Conservation (phyloP, 139 green algal genomes). For the Microglena sp. region DNA sequence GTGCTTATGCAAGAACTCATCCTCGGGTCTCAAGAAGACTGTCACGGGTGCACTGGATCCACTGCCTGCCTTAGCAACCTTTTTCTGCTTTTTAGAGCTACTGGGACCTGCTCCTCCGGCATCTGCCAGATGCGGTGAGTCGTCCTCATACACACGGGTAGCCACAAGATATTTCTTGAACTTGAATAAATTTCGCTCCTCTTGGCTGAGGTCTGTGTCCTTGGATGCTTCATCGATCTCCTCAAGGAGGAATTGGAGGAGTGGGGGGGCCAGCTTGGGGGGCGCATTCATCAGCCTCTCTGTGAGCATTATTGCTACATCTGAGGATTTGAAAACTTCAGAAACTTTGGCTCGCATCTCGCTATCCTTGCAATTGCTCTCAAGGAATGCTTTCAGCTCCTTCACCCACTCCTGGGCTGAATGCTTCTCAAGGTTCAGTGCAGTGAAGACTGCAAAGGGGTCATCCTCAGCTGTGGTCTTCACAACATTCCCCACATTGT, state of each 20-base stretch:
- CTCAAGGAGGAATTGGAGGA: slow-evolving; percentile 74
- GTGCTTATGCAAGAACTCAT: slow-evolving; percentile 73
- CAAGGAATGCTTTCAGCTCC: slow-evolving; percentile 54
- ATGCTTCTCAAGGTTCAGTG: slow-evolving; percentile 47
- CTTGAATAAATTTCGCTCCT: slow-evolving; percentile 35
- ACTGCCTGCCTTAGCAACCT: slow-evolving; percentile 7
- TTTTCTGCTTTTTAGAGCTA: slow-evolving; percentile 13
- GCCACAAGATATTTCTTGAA: slow-evolving; percentile 57
- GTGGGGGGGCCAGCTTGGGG: slow-evolving; percentile 63
- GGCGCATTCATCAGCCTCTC: slow-evolving; percentile 86
- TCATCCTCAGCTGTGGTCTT: slow-evolving; percentile 73
- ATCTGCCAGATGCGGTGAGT: background rate
- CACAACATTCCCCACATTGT: slow-evolving; percentile 70
- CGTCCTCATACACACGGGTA: slow-evolving; percentile 50
- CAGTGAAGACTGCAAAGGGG: slow-evolving; percentile 68
- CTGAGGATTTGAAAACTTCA: background rate
- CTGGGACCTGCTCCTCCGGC: slow-evolving; percentile 7
- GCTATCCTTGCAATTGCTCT: background rate
- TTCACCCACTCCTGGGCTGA: slow-evolving; percentile 26
- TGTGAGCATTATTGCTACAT: slow-evolving; percentile 66
- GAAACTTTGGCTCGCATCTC: background rate
- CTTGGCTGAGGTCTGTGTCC: slow-evolving; percentile 28
- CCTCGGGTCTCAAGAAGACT: slow-evolving; percentile 75
- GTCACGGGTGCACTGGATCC: slow-evolving; percentile 29
- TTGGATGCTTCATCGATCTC: slow-evolving; percentile 54